Base-by-base conservation (phyloP, 1,139 yeast genomes). In the Geotrichum australiense region DNA sequence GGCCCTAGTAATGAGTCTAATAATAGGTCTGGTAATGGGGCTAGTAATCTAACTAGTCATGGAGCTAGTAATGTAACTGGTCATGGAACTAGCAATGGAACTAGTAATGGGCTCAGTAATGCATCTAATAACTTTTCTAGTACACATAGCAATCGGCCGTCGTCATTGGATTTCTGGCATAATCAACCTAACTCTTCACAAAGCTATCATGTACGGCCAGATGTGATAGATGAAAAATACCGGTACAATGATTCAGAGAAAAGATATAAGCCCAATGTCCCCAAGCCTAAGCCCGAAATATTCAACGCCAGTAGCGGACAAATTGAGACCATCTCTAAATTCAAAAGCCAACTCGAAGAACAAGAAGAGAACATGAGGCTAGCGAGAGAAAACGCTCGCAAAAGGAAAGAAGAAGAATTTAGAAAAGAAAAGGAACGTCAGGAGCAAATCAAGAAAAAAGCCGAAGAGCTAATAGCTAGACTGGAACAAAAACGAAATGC, bases 351-450 rank as follows among this genome's bases (percentile, higher is more conserved):
- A 7, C 16, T 49, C 21, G 58, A 54, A 24, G 53, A 54, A 35
- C 69, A 64, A 46, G 58, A 62, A 36, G 59, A 56, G 27, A 46
- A 51, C 15, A 64, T 65, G 69, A 47, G 53, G 14, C 35, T 39
- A 4, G 39, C 46, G 3, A 33, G 48, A 7, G 48, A 45, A 39
- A 39, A 42, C 24, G 48, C 48, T 4, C 20, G 42, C 10, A 38
- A 42, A 27, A 45, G 48, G n/a, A 42, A 60, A 40, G 66, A 62
- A 39, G 64, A 61, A 37, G 66, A 62, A 39, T 53, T 45, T 34
- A 49, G 51, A 18, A 45, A 41, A 15, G 65, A 62, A 42, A 49
- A 51, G 28, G 64, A 58, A 36, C 48, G 55, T 7, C 49, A 53
- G 28, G 61, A 52, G 39, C 57, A 55, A 6, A 55, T 58, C 7